Base-by-base conservation (phyloP, 495 filamentous ascomycete species). In the Penicillium herquei region DNA sequence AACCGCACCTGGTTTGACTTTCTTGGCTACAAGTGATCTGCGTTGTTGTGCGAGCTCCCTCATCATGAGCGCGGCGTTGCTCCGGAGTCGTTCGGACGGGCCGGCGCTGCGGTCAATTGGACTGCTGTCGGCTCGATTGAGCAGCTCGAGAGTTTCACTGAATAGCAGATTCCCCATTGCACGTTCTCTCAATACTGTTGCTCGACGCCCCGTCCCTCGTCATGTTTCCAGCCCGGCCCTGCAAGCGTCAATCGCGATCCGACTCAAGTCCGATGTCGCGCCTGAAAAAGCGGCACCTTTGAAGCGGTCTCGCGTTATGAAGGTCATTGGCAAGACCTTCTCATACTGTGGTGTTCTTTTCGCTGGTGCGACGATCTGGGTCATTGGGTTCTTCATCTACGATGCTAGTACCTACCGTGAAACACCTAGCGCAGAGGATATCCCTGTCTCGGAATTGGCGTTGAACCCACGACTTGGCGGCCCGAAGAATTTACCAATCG, bases 401-500 rank as follows among this genome's bases (percentile, higher is more conserved):
- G 95, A 99, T 78, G 86, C 91, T 13, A 88, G 84, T 44, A 98
- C 95, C 10, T 98, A 98, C 71, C 84, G 84, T 42, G 85, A 89
- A 55, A 74, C 83, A 45, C 70, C 81, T 0, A 80, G 70, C 13
- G 80, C 79, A 43, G 75, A 75, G 54, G 93, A 97, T 60, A 83
- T 96, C 58, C 82, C 85, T 43, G 87, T 99, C 8, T 90, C 94
- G 0, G 82, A 91, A 59, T 67, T 88, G 17, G 95, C 95, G 0
- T 73, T 99, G 31, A 82, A 84, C 42, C 95, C 95, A 1, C 82
- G 85, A 47, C 82, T 82, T 17, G 95, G 95, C 32, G 95, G 95
- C 0, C 95, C 94, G 0, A 99, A 99, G 77, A 97, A 98, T 63
- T 76, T 99, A 8, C 94, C 93, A 0, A 96, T 99, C 56, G 84